Percentiles rank a stretch among this genome's conserved stretches.
phyloP scores from a whole-genome alignment of 768 basidiomycete species.

The Suillus occidentalis region DNA sequence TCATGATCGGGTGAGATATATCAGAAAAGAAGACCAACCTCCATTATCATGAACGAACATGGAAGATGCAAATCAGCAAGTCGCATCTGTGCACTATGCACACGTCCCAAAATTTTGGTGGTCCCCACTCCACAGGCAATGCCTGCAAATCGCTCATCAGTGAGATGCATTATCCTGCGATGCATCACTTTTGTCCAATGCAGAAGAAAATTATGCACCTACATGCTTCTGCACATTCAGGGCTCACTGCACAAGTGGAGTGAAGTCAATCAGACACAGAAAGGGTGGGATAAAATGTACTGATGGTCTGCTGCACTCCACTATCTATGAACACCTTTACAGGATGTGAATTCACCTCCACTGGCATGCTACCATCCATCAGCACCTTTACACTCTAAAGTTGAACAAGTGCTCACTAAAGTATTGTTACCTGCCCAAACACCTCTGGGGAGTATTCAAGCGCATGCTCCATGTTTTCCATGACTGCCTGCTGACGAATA shows the following conservation, averaged over 20 bases:
- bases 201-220: slow-evolving; percentile 51
- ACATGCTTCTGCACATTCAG: slow-evolving; percentile 88
- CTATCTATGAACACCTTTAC: slow-evolving; percentile 98
- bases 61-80: slow-evolving; percentile 80
- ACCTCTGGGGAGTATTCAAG: slow-evolving; percentile 91
- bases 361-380: slow-evolving; percentile 59
- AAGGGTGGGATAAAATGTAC: slow-evolving; percentile 44
- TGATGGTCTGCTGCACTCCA: slow-evolving; percentile 96
- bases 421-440: slow-evolving; percentile 95
- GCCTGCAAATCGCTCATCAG: slow-evolving; percentile 85
- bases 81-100: slow-evolving; percentile 92
- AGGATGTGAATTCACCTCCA: slow-evolving; percentile 88
- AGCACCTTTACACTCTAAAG: slow-evolving; percentile 1
- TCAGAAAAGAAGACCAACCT: slow-evolving; percentile 47
- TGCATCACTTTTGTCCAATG: slow-evolving; percentile 7
- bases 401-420: slow-evolving; percentile 65
- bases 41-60: slow-evolving; percentile 94
- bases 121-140: slow-evolving; percentile 94
- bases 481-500: slow-evolving; percentile 83
- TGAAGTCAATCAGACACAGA: neutral
- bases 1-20: neutral
- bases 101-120: slow-evolving; percentile 88
- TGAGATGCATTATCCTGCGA: slow-evolving; percentile 83
- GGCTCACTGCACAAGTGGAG: slow-evolving; percentile 63
- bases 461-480: slow-evolving; percentile 95